A percentile compares a stretch with the other conserved stretches of the same genome.
Evolutionary conservation across 257 asterid genomes (phyloP).

Genomic region (Solanum pimpinellifolium): DNA sequence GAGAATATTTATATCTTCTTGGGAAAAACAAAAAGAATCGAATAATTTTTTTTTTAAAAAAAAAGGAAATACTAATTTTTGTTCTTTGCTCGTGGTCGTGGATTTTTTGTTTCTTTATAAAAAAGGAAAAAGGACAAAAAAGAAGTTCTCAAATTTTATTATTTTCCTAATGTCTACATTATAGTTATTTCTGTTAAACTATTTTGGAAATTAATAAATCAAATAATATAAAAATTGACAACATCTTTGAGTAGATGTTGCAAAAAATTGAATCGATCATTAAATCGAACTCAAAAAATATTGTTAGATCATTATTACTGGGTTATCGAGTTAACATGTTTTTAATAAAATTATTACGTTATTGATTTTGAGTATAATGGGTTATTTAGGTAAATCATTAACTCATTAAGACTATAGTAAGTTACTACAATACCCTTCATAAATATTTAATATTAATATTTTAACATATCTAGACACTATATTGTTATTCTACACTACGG

Average conservation of each 20-base stretch:
- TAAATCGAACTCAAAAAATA: no score
- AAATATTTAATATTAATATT: no score
- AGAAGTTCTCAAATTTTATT: neutral
- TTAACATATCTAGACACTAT: no score
- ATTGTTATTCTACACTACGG: fast-evolving
- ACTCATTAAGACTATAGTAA: neutral
- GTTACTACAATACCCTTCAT: no score
- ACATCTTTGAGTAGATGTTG: neutral
- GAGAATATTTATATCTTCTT: neutral
- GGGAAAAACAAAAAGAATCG: neutral
- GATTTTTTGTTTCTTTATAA: neutral
- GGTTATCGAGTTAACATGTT: no score
- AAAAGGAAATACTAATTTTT: no score
- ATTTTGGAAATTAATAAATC: neutral
- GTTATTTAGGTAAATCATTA: no score
- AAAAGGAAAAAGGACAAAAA: neutral
- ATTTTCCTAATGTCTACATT: neutral
- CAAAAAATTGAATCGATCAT: no score
- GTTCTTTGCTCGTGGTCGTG: neutral
- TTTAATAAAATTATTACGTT: no score
- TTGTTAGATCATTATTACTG: no score
- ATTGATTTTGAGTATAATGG: no score
- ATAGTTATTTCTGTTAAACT: neutral
- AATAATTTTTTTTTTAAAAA: neutral
- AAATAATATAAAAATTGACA: neutral